These are phyloP conservation scores for Solanum piurae DNA, from an alignment of 257 asterid genomes.

Conservation along the genomic window DNA sequence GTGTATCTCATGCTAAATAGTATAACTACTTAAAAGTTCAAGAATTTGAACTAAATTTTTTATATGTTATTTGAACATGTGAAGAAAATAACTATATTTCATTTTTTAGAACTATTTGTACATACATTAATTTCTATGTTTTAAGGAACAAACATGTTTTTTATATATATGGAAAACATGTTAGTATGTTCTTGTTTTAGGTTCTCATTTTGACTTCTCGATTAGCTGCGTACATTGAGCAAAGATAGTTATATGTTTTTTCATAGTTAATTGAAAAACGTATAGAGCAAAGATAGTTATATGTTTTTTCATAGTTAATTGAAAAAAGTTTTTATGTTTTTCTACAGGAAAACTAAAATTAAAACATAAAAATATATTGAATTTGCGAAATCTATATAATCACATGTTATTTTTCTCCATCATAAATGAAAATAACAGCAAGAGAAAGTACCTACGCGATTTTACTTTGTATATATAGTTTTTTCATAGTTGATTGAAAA, in stretches of 20 bases:
- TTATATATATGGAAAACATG: not conserved
- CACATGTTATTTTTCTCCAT: not conserved
- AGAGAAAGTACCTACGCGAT: not conserved
- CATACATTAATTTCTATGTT: not conserved
- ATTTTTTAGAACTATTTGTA: not conserved
- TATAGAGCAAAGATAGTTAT: no score
- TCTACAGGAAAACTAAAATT: not conserved
- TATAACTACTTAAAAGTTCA: not conserved
- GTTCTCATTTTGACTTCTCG: not conserved
- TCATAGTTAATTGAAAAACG: no score
- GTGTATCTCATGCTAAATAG: not conserved
- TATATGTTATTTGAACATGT: not conserved
- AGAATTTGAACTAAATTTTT: not conserved
- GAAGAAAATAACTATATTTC: not conserved
- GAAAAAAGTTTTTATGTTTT: no score
- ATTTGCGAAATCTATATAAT: not conserved
- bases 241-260: no score
- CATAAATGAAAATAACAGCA: not conserved
- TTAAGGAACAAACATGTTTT: not conserved
- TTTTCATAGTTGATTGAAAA: no score
- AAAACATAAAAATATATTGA: not conserved
- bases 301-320: not conserved
- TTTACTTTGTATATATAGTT: not conserved
- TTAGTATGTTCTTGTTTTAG: not conserved
- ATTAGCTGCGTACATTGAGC: not conserved